Evolutionary conservation across 208 protist genomes (phyloP).

Genomic region (Leishmania gerbilli): DNA sequence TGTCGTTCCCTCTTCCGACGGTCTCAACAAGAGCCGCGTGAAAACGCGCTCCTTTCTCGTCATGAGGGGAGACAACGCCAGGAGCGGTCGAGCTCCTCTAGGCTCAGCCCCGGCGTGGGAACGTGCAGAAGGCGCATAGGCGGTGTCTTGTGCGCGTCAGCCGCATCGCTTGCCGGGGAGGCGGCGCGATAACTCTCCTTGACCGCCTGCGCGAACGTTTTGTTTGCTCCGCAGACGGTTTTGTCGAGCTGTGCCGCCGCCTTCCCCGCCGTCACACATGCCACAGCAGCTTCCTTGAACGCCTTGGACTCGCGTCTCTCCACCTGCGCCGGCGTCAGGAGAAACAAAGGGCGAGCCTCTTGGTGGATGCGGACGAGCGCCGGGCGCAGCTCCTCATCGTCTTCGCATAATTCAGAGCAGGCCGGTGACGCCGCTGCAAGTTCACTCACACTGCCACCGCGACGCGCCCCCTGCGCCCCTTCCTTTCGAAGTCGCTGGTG

Average conservation of each 20-base stretch:
- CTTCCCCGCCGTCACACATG: neutral
- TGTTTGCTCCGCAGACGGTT: slow-evolving; percentile 3
- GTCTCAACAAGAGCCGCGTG: neutral
- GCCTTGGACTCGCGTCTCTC: neutral
- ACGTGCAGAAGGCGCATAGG: slow-evolving; percentile 13
- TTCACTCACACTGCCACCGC: slow-evolving; percentile 11
- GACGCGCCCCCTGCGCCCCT: slow-evolving; percentile 13
- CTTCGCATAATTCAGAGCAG: neutral
- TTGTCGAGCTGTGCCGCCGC: neutral
- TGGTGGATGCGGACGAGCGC: slow-evolving; percentile 17
- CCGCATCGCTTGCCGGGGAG: neutral
- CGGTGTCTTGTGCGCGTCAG: neutral
- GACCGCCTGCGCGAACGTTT: neutral
- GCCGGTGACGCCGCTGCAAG: neutral
- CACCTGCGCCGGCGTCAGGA: slow-evolving; percentile 23
- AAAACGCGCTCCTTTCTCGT: neutral
- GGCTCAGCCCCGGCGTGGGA: slow-evolving; percentile 25
- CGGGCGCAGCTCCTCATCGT: neutral
- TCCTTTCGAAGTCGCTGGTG: slow-evolving; percentile 17
- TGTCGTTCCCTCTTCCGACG: neutral
- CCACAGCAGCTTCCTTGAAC: neutral
- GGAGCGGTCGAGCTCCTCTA: slow-evolving; percentile 9
- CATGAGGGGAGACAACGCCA: slow-evolving; percentile 15
- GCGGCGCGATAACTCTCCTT: neutral
- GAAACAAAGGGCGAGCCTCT: slow-evolving; percentile 8